A percentile compares a stretch with the other conserved stretches of the same genome.
Conservation (phyloP, 83 land plant species). For the Picea abies region DNA sequence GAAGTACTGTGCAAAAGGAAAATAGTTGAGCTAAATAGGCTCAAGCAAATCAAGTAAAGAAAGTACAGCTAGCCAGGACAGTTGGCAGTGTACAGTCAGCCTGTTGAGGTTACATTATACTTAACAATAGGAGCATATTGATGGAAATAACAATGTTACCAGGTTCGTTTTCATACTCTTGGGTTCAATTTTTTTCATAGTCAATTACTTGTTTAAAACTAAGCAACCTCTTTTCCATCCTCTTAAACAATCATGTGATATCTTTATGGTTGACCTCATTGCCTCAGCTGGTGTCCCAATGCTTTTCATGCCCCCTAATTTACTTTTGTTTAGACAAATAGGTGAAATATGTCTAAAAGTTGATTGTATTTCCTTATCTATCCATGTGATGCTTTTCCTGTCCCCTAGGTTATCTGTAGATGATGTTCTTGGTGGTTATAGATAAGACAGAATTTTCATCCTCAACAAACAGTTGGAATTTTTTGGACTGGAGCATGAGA, state of each 20-base stretch:
- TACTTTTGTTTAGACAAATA: neutral
- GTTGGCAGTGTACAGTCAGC: too few relatives aligned
- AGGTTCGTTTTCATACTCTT: neutral
- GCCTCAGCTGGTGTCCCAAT: neutral
- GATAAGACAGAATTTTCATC: slow-evolving; percentile 45
- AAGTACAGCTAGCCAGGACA: too few relatives aligned
- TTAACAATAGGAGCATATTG: too few relatives aligned
- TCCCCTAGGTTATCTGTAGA: too few relatives aligned
- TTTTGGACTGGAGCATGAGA: slow-evolving; percentile 40
- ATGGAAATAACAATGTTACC: neutral
- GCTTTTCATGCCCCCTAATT: neutral
- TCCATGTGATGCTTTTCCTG: neutral
- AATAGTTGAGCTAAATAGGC: too few relatives aligned
- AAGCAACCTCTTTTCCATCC: neutral
- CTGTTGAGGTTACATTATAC: too few relatives aligned
- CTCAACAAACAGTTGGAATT: slow-evolving; percentile 40
- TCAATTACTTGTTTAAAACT: neutral
- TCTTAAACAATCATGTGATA: neutral
- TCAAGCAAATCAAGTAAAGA: too few relatives aligned
- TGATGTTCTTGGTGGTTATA: neutral
- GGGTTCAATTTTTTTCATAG: neutral
- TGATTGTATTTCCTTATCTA: neutral
- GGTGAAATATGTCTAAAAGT: neutral
- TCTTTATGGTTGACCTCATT: neutral
- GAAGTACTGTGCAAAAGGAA: too few relatives aligned